phyloP scores from a whole-genome alignment of 164 flowering plant species.

The Cinnamomum micranthum region DNA sequence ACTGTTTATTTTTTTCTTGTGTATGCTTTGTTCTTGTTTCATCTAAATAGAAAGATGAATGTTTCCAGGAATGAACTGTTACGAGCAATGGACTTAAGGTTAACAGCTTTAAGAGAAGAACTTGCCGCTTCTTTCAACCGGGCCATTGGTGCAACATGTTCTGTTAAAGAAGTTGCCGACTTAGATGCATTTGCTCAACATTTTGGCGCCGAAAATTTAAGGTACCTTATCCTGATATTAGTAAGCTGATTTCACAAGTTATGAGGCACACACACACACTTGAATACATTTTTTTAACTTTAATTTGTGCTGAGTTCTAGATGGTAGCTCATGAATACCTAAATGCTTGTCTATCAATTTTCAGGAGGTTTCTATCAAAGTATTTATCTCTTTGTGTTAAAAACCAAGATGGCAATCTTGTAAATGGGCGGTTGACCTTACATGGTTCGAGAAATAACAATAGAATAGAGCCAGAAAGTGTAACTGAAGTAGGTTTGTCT shows the following conservation, averaged over 20 bases:
- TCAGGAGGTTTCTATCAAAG: slow-evolving; percentile 52
- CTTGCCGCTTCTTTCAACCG: slow-evolving; percentile 44
- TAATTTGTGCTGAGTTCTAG: not conserved
- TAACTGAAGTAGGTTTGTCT: slow-evolving; percentile 19
- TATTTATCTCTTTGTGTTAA: slow-evolving; percentile 31
- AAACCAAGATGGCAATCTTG: slow-evolving; percentile 23
- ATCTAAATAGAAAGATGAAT: slow-evolving; percentile 10
- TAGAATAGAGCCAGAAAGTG: slow-evolving; percentile 15
- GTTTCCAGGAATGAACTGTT: slow-evolving; percentile 70
- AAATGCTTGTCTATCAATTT: not conserved
- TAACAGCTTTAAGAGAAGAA: slow-evolving; percentile 49
- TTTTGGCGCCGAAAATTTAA: slow-evolving; percentile 52
- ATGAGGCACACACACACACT: not conserved
- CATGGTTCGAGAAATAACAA: slow-evolving; percentile 20
- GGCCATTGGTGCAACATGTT: slow-evolving; percentile 43
- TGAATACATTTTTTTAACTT: not conserved
- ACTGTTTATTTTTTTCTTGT: not conserved
- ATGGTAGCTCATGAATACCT: not conserved
- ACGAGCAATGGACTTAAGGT: slow-evolving; percentile 79
- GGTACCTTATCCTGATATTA: slow-evolving; percentile 30
- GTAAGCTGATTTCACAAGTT: not conserved
- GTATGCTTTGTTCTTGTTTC: not conserved
- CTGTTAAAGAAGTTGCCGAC: slow-evolving; percentile 43
- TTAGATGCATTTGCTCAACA: slow-evolving; percentile 45
- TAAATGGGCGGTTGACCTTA: slow-evolving; percentile 18